A percentile compares a stretch with the other conserved stretches of the same genome.
phyloP scores from a whole-genome alignment of 306 rosid species.

The Mucuna pruriens region DNA sequence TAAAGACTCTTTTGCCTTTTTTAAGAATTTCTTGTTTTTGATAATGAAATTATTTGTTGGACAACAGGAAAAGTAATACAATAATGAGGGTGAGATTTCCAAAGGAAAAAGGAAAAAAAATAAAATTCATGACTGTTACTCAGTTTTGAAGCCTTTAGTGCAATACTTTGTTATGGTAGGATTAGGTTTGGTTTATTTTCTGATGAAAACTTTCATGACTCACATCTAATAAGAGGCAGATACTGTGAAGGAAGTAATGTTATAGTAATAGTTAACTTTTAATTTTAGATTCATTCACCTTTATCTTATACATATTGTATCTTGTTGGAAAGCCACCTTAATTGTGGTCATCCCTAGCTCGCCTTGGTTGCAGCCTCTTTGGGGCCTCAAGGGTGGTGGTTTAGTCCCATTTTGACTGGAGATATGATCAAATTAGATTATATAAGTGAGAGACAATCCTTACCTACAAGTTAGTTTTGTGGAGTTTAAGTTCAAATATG shows the following conservation, averaged over 20 bases:
- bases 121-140: neutral
- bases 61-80: neutral
- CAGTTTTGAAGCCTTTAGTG: neutral
- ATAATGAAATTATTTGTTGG: neutral
- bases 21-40: neutral
- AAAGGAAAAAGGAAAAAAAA: neutral
- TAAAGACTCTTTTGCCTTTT: neutral
- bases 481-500: too few species aligned
- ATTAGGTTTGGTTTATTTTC: neutral
- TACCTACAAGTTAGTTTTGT: too few species aligned
- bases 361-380: too few species aligned
- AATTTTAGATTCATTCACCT: neutral
- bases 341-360: too few species aligned
- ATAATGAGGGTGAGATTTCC: neutral
- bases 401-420: too few species aligned
- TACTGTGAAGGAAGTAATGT: neutral
- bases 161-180: neutral
- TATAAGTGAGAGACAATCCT: too few species aligned
- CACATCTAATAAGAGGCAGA: neutral
- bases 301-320: neutral
- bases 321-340: too few species aligned
- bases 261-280: neutral
- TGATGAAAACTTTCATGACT: neutral
- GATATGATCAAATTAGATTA: too few species aligned
- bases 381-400: too few species aligned